Conservation (phyloP, 2,329 filamentous ascomycete genomes). For the Apiospora arundinis region DNA sequence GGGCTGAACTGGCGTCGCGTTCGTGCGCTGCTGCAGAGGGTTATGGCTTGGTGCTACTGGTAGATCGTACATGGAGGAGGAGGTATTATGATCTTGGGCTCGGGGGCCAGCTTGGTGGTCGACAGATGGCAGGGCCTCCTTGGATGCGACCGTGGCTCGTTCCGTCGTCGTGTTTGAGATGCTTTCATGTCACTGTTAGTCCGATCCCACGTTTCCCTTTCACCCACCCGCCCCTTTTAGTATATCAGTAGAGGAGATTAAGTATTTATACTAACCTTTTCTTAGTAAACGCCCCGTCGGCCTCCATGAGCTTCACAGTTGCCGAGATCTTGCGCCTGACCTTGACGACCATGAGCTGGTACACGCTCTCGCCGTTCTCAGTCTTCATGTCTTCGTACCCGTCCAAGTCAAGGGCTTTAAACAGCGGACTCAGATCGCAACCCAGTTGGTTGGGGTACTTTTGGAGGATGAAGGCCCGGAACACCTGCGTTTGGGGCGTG, state of each 20-base stretch:
- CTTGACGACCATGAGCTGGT: background rate
- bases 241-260: background rate
- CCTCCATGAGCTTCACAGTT: background rate
- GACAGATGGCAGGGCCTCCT: background rate
- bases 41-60: background rate
- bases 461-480: background rate
- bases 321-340: background rate
- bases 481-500: background rate
- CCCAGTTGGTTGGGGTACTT: conserved; percentile 1
- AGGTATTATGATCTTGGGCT: background rate
- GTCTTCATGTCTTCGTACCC: background rate
- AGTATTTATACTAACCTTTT: background rate
- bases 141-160: background rate
- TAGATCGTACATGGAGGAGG: background rate
- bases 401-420: background rate
- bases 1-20: background rate
- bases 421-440: background rate
- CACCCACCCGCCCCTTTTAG: background rate
- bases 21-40: background rate
- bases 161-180: background rate
- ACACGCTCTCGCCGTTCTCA: background rate
- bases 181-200: no score
- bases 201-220: no score
- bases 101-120: background rate
- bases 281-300: background rate